Conservation (phyloP, 1,139 yeast species). For the Magnusiomyces starmeri region DNA sequence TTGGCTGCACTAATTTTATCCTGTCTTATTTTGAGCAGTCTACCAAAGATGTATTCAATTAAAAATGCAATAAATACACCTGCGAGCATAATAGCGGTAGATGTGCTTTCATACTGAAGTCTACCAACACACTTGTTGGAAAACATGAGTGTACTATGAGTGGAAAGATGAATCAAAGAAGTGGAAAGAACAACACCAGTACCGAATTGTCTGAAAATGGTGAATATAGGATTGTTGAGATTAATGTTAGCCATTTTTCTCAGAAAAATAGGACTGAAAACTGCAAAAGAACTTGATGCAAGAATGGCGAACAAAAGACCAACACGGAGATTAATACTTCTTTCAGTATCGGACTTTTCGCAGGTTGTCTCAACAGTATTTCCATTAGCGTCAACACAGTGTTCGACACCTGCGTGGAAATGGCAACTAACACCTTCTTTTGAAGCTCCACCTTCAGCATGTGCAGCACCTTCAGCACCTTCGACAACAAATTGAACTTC, state of each 20-base stretch:
- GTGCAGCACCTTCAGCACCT: conserved; percentile 7
- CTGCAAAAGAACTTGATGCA: conserved; percentile 33
- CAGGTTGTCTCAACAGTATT: conserved; percentile 17
- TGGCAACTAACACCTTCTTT: conserved; percentile 27
- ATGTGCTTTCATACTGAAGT: conserved; percentile 34
- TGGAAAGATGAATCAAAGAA: conserved; percentile 74
- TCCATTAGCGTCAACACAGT: conserved; percentile 30
- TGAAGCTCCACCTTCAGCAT: conserved; percentile 18
- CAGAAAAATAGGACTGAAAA: conserved; percentile 28
- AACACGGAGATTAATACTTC: conserved; percentile 30
- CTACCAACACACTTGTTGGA: conserved; percentile 49
- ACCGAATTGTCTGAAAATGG: conserved; percentile 48
- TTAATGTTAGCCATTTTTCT: conserved; percentile 24
- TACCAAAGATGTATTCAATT: conserved; percentile 28
- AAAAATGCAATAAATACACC: conserved; percentile 35
- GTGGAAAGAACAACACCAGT: conserved; percentile 90
- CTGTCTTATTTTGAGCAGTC: conserved; percentile 23
- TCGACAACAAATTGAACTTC: conserved; percentile 30
- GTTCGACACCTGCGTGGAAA: conserved; percentile 40
- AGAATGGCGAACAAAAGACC: conserved; percentile 34
- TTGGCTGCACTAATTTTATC: neutral
- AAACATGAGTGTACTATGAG: conserved; percentile 64
- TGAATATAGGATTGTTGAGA: conserved; percentile 24
- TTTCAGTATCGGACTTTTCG: conserved; percentile 26
- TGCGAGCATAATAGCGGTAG: conserved; percentile 36